Conservation (phyloP, 495 filamentous ascomycete species). For the Talaromyces proteolyticus region DNA sequence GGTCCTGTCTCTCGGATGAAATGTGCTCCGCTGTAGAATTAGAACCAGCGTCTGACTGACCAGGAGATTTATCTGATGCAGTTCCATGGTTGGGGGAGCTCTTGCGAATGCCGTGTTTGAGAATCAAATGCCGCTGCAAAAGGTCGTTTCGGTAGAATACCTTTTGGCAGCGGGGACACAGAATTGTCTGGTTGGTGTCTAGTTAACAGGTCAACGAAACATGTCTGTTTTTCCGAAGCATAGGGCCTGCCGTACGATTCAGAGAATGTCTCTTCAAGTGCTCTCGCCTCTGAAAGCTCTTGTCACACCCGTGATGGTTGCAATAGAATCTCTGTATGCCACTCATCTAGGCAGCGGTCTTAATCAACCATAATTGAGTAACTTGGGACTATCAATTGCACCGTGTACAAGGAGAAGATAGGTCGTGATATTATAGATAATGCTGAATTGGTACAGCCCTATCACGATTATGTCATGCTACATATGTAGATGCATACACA, state of each 20-base stretch:
- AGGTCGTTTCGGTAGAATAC: background rate
- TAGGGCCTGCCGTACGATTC: background rate
- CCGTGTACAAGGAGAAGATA: background rate
- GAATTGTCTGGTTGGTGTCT: background rate
- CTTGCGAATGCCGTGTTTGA: background rate
- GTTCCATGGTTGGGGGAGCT: background rate
- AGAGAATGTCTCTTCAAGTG: background rate
- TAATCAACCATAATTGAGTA: no score
- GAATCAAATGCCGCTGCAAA: background rate
- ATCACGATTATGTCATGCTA: background rate
- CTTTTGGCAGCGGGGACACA: background rate
- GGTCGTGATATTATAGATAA: background rate
- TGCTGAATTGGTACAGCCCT: background rate
- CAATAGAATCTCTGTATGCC: background rate
- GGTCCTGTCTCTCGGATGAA: background rate
- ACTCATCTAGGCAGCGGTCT: background rate
- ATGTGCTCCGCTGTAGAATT: background rate
- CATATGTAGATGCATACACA: background rate
- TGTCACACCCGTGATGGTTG: background rate
- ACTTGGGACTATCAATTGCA: background rate
- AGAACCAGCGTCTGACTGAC: background rate
- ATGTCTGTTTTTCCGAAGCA: background rate
- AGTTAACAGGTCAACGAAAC: background rate
- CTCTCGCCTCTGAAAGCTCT: background rate
- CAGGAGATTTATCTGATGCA: background rate